These are phyloP conservation scores for Hypoxylon sp. DNA, from an alignment of 2,329 filamentous ascomycete genomes.

Conservation along the genomic window DNA sequence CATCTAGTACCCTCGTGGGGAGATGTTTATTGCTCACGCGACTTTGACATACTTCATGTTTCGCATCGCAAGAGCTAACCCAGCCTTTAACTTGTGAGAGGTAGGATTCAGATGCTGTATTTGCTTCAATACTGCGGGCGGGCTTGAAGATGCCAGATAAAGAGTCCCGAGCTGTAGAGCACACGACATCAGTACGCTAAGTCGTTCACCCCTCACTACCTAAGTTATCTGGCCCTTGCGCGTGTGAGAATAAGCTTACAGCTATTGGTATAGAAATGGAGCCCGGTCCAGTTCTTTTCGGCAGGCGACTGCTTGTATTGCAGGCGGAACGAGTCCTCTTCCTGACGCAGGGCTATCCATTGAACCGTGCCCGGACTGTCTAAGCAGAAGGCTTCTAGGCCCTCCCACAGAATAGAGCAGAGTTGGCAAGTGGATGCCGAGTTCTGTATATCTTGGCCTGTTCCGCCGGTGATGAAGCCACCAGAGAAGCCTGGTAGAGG, in stretches of 20 bases:
- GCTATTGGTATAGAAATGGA: constrained; percentile 34
- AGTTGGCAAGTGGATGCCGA: constrained; percentile 24
- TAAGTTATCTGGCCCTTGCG: no score
- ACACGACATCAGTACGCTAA: not conserved
- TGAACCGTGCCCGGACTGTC: constrained; percentile 15
- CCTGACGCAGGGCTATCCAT: constrained; percentile 34
- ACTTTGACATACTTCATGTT: constrained; percentile 26
- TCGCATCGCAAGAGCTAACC: constrained; percentile 26
- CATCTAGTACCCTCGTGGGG: constrained; percentile 34
- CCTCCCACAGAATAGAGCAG: constrained; percentile 38
- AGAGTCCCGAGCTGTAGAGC: constrained; percentile 16
- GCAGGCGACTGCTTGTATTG: constrained; percentile 23
- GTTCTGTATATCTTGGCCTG: constrained; percentile 24
- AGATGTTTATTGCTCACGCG: constrained; percentile 13
- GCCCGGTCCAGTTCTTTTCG: constrained; percentile 24
- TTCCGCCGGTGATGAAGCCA: constrained; percentile 32
- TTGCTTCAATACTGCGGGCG: constrained; percentile 21
- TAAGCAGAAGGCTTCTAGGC: constrained; percentile 22
- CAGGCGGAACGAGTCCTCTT: constrained; percentile 24
- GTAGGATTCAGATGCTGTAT: constrained; percentile 25
- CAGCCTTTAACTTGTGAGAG: constrained; percentile 31
- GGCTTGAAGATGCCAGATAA: constrained; percentile 30
- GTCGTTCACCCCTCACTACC: no score
- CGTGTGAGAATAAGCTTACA: constrained; percentile 10
- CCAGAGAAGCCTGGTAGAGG: constrained; percentile 32